Evolutionary conservation across 192 early-diverging fungal genomes (phyloP).

Genomic region (Anaeromyces robustus): DNA sequence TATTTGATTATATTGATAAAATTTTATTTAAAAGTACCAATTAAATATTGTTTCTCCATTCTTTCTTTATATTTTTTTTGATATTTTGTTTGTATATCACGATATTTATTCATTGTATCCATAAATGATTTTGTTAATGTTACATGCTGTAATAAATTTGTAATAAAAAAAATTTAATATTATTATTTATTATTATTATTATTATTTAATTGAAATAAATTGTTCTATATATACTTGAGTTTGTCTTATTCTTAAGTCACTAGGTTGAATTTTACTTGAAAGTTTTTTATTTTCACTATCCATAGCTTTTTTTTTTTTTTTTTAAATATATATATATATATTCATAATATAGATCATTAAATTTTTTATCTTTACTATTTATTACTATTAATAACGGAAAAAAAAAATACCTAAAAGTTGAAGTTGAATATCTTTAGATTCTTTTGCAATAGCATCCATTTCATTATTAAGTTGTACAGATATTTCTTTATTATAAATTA

Average conservation of each 20-base stretch:
- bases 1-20: no score
- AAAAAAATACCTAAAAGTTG: neutral
- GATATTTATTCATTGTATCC: slow-evolving; percentile 56
- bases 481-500: no score
- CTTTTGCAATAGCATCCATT: neutral
- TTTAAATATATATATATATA: no score
- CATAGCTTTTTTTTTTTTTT: neutral
- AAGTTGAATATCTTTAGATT: neutral
- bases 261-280: neutral
- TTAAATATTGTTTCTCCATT: slow-evolving; percentile 67
- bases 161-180: no score
- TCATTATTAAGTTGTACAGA: neutral
- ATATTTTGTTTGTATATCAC: slow-evolving; percentile 59
- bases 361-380: no score
- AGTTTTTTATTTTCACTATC: neutral
- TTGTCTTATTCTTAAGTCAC: neutral
- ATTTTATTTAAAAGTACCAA: slow-evolving; percentile 32
- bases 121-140: slow-evolving; percentile 42
- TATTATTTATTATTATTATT: no score
- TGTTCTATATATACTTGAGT: neutral
- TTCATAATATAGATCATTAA: no score
- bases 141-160: slow-evolving; percentile 11
- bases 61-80: slow-evolving; percentile 69
- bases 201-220: no score
- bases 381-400: no score